Evolutionary conservation across 768 basidiomycete genomes (phyloP).

Genomic region (Termitomyces sp.): DNA sequence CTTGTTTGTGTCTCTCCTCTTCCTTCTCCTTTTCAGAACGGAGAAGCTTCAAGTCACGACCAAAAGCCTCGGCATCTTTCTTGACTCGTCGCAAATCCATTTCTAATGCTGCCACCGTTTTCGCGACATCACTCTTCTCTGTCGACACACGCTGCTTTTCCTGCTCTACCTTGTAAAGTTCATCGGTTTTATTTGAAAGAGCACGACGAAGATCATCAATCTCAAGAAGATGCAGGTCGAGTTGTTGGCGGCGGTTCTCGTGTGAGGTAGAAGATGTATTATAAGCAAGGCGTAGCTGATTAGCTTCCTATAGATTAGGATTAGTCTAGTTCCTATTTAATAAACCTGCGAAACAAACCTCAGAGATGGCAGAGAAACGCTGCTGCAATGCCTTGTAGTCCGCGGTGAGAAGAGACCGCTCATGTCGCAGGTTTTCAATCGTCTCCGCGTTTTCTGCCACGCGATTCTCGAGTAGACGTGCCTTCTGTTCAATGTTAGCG

Average conservation of each 20-base stretch:
- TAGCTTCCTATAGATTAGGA: constrained; percentile 42
- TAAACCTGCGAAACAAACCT: constrained; percentile 37
- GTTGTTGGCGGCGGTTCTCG: constrained; percentile 64
- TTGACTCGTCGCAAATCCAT: constrained; percentile 71
- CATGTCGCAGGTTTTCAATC: constrained; percentile 72
- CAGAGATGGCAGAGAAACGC: constrained; percentile 57
- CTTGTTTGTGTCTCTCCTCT: constrained; percentile 50
- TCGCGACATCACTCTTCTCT: constrained; percentile 62
- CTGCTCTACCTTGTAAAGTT: constrained; percentile 56
- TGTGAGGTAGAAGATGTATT: constrained; percentile 59
- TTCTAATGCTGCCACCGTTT: constrained; percentile 63
- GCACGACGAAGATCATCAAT: constrained; percentile 73
- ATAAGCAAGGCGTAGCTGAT: constrained; percentile 58
- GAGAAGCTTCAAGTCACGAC: constrained; percentile 66
- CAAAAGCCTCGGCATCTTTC: constrained; percentile 72
- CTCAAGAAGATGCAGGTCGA: constrained; percentile 66
- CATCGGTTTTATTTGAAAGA: constrained; percentile 51
- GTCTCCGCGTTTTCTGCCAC: constrained; percentile 64
- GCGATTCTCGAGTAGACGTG: constrained; percentile 58
- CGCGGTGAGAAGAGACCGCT: constrained; percentile 59
- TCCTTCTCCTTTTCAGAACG: constrained; percentile 62
- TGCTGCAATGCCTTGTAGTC: constrained; percentile 74
- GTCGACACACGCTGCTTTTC: constrained; percentile 57
- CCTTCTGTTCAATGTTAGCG: constrained; percentile 65
- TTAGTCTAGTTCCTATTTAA: not conserved